Base-by-base conservation (phyloP, 129 eudicot species). In the Logfia minima region DNA sequence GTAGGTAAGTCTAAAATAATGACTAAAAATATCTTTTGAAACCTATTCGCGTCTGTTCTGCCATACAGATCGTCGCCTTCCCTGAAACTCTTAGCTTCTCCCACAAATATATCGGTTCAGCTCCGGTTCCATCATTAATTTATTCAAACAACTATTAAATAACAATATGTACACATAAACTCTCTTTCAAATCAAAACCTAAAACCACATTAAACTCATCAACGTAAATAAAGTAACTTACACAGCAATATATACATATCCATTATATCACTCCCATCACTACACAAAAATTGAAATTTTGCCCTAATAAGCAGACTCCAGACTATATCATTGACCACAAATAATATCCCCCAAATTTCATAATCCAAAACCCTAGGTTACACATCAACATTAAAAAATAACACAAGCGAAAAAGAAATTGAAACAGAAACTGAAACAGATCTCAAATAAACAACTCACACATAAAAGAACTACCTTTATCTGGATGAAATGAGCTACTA, bases 381-480 rank as follows among this genome's bases (percentile, higher is more conserved):
- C 13, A 79, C 63, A 48, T 22, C 66, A 59, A 63, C 14, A 72
- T 18, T 3, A 56, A 16, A 66, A 66, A 37, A 19, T 18, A 51
- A 37, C 58, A 21, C 24, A 62, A 17, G 8, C 21, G 11, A 17
- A 68, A 75, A 68, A 37, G 1, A 59, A 48, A 24, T 18, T 53
- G 21, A 45, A 56, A 26, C 63, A 51, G 29, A 62, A 32, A 24
- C 32, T 53, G 21, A 45, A 56, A 26, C 53, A 51, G 39, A 62
- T 80, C 66, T 72, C 19, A 34, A 1, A 23, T 22, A 10, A 1
- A 71, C 73, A 19, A 48, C 3, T 48, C 11, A 3, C 1, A 48
- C n/a, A 80, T 14, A 66, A 79, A 76, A 58, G 11, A 68, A 37
- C 19, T 48, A 88, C 98, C 98, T 82, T 85, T 87, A 22, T 80